Evolutionary conservation across 768 basidiomycete species (phyloP), one percentile per base, ranked within the genome.

Genomic region (Russula dissimulans): DNA sequence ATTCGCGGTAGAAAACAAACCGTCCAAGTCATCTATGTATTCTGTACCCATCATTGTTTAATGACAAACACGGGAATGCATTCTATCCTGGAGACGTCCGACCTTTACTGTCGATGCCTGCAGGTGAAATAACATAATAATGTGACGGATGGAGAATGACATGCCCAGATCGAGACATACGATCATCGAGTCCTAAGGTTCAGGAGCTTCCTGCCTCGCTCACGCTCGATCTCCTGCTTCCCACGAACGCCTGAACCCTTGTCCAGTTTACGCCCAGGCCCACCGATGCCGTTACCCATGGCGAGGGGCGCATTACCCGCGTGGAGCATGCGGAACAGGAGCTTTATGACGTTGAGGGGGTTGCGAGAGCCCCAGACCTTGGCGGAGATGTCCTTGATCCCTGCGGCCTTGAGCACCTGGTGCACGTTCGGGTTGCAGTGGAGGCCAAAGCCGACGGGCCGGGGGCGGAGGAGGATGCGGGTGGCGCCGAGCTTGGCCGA

Each of bases 351-450:
- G 71, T 88, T 83, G 65, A 89, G 76, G 41, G 80, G 83, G 73
- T 95, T 97, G 65, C 89, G 78, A 68, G 90, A 94, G 15, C 95
- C 94, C 84, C 91, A 90, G 18, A 98, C 89, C 74, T 97, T 97
- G 34, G 91, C 95, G 66, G 90, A 93, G 45, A 90, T 80, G 73
- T 99, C 95, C 71, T 91, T 89, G 74, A 99, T 89, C 11, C 95
- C 97, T 0, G 94, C 95, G 0, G 94, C 93, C 65, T 91, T 89
- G 68, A 95, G 79, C 44, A 99, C 81, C 68, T 86, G 83, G 72
- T 99, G 94, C 55, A 99, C 74, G 68, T 85, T 82, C 1, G 92
- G 94, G 67, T 95, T 92, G 69, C 90, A 91, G 59, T 86, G 79
- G 58, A 99, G 75, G 7, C 97, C 97, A 71, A 98, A 98, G 2